Conservation (phyloP, 1,139 yeast genomes). For the Magnusiomyces magnusii region DNA sequence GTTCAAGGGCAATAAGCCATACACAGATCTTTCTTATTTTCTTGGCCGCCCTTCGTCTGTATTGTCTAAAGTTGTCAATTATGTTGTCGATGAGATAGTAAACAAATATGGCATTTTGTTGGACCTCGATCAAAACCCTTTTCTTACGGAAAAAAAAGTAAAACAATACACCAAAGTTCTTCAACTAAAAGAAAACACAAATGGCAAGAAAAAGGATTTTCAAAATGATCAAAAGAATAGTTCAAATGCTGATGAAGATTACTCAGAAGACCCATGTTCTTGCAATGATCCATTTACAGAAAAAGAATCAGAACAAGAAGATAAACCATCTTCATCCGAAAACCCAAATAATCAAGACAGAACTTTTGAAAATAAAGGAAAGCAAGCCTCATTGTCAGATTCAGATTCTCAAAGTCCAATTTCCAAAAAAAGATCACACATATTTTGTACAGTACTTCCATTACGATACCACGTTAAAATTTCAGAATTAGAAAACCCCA, state of each 20-base stretch:
- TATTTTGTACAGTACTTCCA: not conserved
- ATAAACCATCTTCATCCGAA: too few species aligned
- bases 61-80: not conserved
- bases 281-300: too few species aligned
- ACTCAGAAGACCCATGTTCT: too few species aligned
- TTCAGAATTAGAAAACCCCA: not conserved
- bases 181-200: not conserved
- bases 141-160: not conserved
- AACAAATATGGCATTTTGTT: not conserved
- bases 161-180: not conserved
- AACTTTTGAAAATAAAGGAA: too few species aligned
- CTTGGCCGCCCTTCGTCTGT: slow-evolving; percentile 1
- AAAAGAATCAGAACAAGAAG: too few species aligned
- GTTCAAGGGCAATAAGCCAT: too few species aligned
- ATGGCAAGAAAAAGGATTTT: not conserved
- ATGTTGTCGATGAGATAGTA: not conserved
- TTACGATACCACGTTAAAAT: not conserved
- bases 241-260: too few species aligned
- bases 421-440: not conserved
- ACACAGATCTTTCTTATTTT: too few species aligned
- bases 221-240: not conserved
- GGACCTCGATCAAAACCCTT: not conserved
- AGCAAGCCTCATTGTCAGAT: too few species aligned
- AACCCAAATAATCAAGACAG: too few species aligned
- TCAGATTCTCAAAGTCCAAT: not conserved